Evolutionary conservation across 1,284 basidiomycete genomes (phyloP).

Genomic region (Cutaneotrichosporon curvatum): DNA sequence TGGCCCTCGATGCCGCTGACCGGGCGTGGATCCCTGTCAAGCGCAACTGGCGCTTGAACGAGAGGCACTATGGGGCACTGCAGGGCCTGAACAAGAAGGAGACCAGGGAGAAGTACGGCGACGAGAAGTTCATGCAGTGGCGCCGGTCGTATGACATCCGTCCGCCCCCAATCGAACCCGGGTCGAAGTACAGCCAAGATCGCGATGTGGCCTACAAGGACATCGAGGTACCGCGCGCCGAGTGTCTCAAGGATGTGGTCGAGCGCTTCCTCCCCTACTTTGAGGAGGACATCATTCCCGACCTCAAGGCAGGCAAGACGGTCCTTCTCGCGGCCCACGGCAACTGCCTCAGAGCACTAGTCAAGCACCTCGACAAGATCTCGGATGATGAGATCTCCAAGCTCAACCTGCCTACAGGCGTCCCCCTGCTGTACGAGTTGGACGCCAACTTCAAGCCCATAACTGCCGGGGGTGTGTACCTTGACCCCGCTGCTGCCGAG

Average conservation of each 20-base stretch:
- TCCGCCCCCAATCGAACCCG: slow-evolving; percentile 2
- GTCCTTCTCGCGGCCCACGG: slow-evolving; percentile 4
- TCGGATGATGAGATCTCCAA: slow-evolving; percentile 2
- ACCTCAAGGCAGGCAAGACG: slow-evolving; percentile 1
- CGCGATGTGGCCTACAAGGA: slow-evolving; percentile 1
- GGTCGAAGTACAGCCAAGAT: background rate
- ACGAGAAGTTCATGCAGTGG: slow-evolving; percentile 5
- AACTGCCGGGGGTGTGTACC: slow-evolving; percentile 1
- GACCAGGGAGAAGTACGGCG: slow-evolving; percentile 5
- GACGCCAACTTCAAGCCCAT: slow-evolving; percentile 2
- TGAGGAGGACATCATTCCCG: background rate
- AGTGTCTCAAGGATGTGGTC: slow-evolving; percentile 10
- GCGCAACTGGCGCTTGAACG: slow-evolving; percentile 6
- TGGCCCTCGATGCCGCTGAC: slow-evolving; percentile 5
- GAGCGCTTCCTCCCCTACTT: slow-evolving; percentile 6
- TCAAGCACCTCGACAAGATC: slow-evolving; percentile 6
- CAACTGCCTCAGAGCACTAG: slow-evolving; percentile 7
- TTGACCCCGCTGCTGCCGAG: slow-evolving; percentile 5
- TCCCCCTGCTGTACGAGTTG: slow-evolving; percentile 7
- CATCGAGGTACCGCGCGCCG: background rate
- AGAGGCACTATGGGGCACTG: slow-evolving; percentile 7
- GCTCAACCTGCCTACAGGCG: slow-evolving; percentile 5
- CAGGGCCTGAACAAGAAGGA: slow-evolving; percentile 5
- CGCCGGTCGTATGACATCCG: slow-evolving; percentile 4
- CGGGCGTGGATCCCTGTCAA: slow-evolving; percentile 5